Evolutionary conservation across 2,329 filamentous ascomycete genomes (phyloP).

Genomic region (Fusarium xylarioides): DNA sequence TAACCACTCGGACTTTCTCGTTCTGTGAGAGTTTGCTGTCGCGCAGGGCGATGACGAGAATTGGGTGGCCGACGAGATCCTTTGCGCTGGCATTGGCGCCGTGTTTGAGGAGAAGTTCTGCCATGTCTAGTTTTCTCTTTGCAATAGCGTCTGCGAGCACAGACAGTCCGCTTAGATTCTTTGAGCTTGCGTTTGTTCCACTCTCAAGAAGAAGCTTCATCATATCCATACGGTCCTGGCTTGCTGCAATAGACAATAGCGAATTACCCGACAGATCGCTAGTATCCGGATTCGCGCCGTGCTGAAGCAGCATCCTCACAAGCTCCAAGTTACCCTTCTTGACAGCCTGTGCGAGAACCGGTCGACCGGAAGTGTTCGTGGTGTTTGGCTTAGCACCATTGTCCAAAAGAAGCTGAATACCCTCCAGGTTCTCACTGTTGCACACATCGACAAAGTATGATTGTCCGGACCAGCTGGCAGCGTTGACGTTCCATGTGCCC

Average conservation of each 20-base stretch:
- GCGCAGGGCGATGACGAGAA: conserved; percentile 45
- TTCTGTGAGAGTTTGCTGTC: conserved; percentile 38
- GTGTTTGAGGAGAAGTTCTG: conserved; percentile 45
- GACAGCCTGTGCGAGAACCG: conserved; percentile 42
- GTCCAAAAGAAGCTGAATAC: conserved; percentile 44
- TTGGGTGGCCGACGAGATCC: conserved; percentile 45
- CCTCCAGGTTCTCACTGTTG: conserved; percentile 36
- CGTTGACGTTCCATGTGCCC: conserved; percentile 45
- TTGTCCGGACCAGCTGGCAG: conserved; percentile 43
- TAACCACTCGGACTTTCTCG: conserved; percentile 42
- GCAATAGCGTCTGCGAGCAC: conserved; percentile 48
- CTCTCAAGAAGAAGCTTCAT: conserved; percentile 46
- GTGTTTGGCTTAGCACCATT: conserved; percentile 45
- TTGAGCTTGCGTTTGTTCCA: conserved; percentile 46
- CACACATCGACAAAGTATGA: conserved; percentile 46
- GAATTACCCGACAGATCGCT: conserved; percentile 45
- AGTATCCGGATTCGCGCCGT: conserved; percentile 49
- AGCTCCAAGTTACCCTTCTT: conserved; percentile 43
- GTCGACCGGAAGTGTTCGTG: conserved; percentile 39
- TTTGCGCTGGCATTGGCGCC: conserved; percentile 47
- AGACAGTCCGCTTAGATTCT: conserved; percentile 44
- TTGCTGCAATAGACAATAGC: conserved; percentile 43
- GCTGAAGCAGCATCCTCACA: conserved; percentile 43
- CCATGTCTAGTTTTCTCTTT: conserved; percentile 46
- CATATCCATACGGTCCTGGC: conserved; percentile 44